phyloP scores from a whole-genome alignment of 768 basidiomycete species.

The Pleurotus salmoneostramineus region DNA sequence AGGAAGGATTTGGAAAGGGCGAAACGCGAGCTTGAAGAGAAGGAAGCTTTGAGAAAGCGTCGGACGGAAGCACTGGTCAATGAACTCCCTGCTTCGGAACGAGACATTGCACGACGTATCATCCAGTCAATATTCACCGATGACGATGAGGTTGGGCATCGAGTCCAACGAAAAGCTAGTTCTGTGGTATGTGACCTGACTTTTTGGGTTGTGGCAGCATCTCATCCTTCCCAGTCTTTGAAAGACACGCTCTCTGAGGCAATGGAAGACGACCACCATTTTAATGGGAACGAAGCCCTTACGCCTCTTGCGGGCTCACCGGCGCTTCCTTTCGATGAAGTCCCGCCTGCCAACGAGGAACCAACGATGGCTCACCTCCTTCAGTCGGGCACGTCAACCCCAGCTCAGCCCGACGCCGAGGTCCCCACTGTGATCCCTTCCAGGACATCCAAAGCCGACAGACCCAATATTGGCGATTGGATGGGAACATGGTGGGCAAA shows the following conservation, averaged over 20 bases:
- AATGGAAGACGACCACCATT: constrained; percentile 41
- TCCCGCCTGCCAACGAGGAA: neutral
- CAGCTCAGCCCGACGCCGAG: neutral
- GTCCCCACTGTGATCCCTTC: neutral
- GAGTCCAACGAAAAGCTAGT: constrained; percentile 56
- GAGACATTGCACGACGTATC: constrained; percentile 63
- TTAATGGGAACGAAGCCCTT: constrained; percentile 26
- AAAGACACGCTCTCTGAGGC: constrained; percentile 54
- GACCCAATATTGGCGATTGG: constrained; percentile 65
- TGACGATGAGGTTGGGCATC: constrained; percentile 41
- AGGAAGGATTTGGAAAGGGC: constrained; percentile 64
- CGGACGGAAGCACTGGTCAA: constrained; percentile 53
- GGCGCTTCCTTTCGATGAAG: neutral
- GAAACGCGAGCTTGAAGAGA: constrained; percentile 50
- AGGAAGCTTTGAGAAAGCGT: constrained; percentile 46
- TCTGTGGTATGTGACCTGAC: constrained; percentile 42
- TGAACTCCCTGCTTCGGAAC: constrained; percentile 57
- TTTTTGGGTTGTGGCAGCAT: neutral
- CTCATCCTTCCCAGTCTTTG: constrained; percentile 34
- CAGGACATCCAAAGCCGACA: constrained; percentile 35
- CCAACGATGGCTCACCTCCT: neutral
- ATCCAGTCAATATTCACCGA: constrained; percentile 63
- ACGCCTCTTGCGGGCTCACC: constrained; percentile 25
- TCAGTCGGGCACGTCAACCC: neutral
- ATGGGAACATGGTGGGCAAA: constrained; percentile 74